Evolutionary conservation across 768 basidiomycete species (phyloP), one percentile per base, ranked within the genome.

Genomic region (Naganishia friedmannii): DNA sequence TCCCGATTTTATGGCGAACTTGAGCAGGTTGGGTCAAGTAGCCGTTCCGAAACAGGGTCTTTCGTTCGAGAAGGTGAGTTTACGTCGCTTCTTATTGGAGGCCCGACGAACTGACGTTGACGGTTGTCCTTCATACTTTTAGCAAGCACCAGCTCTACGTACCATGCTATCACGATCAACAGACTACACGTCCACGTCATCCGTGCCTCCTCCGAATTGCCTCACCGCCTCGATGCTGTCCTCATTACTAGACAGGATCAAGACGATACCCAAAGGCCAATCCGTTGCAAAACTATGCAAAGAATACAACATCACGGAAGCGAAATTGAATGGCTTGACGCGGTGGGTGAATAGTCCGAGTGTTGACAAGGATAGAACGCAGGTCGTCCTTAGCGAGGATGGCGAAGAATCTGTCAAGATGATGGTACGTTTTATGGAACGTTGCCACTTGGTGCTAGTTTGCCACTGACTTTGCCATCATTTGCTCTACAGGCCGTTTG

Each of bases 341-440:
- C 42, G 70, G 28, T 80, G 73, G 72, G 77, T 80, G n/a, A 80
- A 80, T 66, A 77, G 76, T 65, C 76, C 77, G 3, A 78, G 77
- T 73, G 73, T 80, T 0, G 74, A 75, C 21, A 74, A 75, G 66
- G 66, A 72, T 6, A 74, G 76, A 51, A 73, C 65, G 5, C 69
- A 65, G 46, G 72, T 77, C 8, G 55, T 66, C 28, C 73, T 80
- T 0, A 74, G 66, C 28, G 78, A 79, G 54, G 39, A 69, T 17
- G 79, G 79, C 2, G 73, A 77, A 66, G 73, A 76, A 72, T 69
- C 71, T 15, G 72, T 76, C 28, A 74, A 78, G 74, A 76, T 80
- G 75, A 75, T 71, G 69, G 78, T 72, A 37, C 58, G 72, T 73
- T 10, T 42, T 17, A 2, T 42, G 42, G 34, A 42, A 15, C 15